Base-by-base conservation (phyloP, 495 filamentous ascomycete genomes). In the Aspergillus asperescens region DNA sequence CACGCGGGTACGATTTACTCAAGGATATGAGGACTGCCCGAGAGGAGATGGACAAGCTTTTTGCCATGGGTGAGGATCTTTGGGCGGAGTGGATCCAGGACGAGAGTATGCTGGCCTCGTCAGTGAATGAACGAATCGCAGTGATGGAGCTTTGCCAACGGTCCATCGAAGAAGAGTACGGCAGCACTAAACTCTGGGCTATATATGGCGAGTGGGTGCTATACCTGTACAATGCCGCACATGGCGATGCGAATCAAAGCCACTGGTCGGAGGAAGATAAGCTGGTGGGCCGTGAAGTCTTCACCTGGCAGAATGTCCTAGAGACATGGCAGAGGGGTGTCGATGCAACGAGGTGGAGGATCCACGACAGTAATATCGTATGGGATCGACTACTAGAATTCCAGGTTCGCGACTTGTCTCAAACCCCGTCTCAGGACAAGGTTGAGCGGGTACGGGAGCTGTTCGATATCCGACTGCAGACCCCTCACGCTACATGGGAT, bases 161-260 rank as follows among this genome's bases (percentile, higher is more conserved):
- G 54, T 91, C 90, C 18, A 82, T 93, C 25, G 72, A 79, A 50
- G 89, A 92, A 55, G 92, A 97, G 62, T 82, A 85, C 37, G 83
- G 80, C 48, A 96, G 92, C 59, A 79, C 86, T 28, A 88, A 84
- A 62, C 76, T 98, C 13, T 98, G 94, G 92, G 75, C 83, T 50
- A 78, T 85, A 16, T 96, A 95, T 68, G 91, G 87, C 54, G 85
- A 95, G 58, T 96, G 85, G 76, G 80, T 95, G 54, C 81, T 86
- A 61, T 83, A 83, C 16, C 79, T 95, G 7, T 87, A 89, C 58
- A 78, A 70, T 23, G 65, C 74, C 25, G 71, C 81, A 23, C 77
- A 81, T 62, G 82, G 79, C 48, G 79, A 84, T 60, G 68, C 72
- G 28, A 66, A 70, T 32, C 73, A 81, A 62, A 73, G 77, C 37